Base-by-base conservation (phyloP, 306 rosid genomes). In the Albizia julibrissin region DNA sequence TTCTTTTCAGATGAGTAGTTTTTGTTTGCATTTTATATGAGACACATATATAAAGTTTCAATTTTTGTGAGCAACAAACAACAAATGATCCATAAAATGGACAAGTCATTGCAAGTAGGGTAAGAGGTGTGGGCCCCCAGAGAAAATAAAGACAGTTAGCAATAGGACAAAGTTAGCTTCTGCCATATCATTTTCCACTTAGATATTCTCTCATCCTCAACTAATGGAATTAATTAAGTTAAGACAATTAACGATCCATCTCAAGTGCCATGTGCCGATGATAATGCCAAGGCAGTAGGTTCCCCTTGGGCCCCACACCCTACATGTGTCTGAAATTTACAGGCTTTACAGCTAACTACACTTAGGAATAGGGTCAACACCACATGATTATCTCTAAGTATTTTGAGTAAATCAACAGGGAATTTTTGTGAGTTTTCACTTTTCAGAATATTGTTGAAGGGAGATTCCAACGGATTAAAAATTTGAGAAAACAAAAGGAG, bases 301-400 rank as follows among this genome's bases (percentile, higher is more conserved):
- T 77, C 72, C 69, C 70, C 42, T 82, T 77, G 91, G 90, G 88
- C 83, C 85, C 87, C 77, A 80, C 85, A 85, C 88, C 58, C 14
- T 75, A 31, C 78, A 37, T 16, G 43, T 31, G 42, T 39, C 9
- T 66, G 67, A 52, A 77, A 67, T 59, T 46, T 16, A 26, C 59
- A 26, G 40, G 24, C 76, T 64, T 80, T 58, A 54, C 68, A 72
- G 65, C 79, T 49, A 34, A 80, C 75, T 19, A 49, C 77, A 8
- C 26, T 24, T 81, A 77, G 50, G 69, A 16, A 65, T 61, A 77
- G 75, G 82, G 81, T 82, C 90, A 89, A 83, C 84, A 4, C 9
- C 68, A 62, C 68, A 62, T 62, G 68, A 26, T 62, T 84, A 29
- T 7, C 42, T 16, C 42, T 31, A 22, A 13, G 19, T 64, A 13